Conservation (phyloP, 495 filamentous ascomycete species). For the Pseudotulostoma volvatum region DNA sequence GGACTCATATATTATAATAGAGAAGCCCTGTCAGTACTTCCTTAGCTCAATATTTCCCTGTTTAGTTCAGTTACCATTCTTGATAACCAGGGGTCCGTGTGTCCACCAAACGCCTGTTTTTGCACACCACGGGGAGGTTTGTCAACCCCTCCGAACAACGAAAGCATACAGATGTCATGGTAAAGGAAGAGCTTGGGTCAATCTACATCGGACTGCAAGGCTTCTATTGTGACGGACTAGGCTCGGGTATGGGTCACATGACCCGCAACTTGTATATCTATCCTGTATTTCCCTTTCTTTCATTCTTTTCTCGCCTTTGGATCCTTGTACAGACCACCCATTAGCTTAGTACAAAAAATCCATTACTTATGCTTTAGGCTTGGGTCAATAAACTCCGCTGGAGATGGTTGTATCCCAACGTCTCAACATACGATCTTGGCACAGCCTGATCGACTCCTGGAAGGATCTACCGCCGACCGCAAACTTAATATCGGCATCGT, state of each 20-base stretch:
- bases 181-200: conserved; percentile 3
- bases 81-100: too few relatives aligned
- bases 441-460: conserved; percentile 19
- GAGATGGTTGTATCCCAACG: neutral
- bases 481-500: conserved; percentile 31
- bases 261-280: conserved; percentile 13
- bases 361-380: neutral
- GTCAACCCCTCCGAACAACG: neutral
- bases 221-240: conserved; percentile 7
- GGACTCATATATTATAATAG: too few relatives aligned
- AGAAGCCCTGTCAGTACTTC: too few relatives aligned
- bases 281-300: too few relatives aligned
- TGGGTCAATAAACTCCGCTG: neutral
- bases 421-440: too few relatives aligned
- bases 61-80: neutral
- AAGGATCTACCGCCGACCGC: conserved; percentile 20
- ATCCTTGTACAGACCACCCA: conserved; percentile 3
- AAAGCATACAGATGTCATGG: too few relatives aligned
- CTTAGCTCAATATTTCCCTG: neutral
- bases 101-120: neutral
- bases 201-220: conserved; percentile 16
- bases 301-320: too few relatives aligned
- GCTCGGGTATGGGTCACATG: conserved; percentile 12
- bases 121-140: neutral
- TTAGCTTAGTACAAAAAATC: neutral